Base-by-base conservation (phyloP, 164 flowering plant species). In the Aristolochia fimbriata region DNA sequence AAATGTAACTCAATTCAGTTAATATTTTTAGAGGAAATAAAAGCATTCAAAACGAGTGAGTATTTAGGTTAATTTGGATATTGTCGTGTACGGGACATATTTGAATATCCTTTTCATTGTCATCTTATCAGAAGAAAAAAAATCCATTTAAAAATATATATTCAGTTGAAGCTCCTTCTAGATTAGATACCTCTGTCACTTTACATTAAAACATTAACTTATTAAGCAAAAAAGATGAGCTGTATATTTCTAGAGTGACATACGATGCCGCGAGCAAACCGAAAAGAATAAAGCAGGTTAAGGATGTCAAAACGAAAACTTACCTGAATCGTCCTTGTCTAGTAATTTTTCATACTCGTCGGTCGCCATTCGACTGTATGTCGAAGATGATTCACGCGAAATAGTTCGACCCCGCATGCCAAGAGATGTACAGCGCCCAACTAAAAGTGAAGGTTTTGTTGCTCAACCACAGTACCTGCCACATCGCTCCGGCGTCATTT, bases 261-360 rank as follows among this genome's bases (percentile, higher is more conserved):
- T 33, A 59, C 21, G 7, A 17, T 47, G 24, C 20, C 6, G 37
- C n/a, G 8, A 6, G 22, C 17, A 16, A 5, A 15, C 15, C 20
- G 23, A 60, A 46, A 13, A 31, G 50, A 30, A 43, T n/a, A 20
- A 22, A 51, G 19, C 10, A 45, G 16, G 16, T 0, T n/a, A 41
- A 37, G 20, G n/a, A 58, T 10, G 22, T 20, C 22, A 15, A 23
- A 46, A 59, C 8, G 30, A 41, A 7, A 15, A 23, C 37, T n/a
- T 71, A 81, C 86, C 88, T 70, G 78, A 63, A 68, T 65, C 60
- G 14, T 74, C 91, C 57, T 51, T 53, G 25, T 72, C 81, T 31
- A 58, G 51, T 13, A 51, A 17, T 46, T 51, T 20, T 27, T 65
- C 3, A 68, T 60, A 24, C 27, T 85, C 88, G 73, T 76, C 80